phyloP scores from a whole-genome alignment of 2,329 filamentous ascomycete species.

The Rachicladosporium sp. region DNA sequence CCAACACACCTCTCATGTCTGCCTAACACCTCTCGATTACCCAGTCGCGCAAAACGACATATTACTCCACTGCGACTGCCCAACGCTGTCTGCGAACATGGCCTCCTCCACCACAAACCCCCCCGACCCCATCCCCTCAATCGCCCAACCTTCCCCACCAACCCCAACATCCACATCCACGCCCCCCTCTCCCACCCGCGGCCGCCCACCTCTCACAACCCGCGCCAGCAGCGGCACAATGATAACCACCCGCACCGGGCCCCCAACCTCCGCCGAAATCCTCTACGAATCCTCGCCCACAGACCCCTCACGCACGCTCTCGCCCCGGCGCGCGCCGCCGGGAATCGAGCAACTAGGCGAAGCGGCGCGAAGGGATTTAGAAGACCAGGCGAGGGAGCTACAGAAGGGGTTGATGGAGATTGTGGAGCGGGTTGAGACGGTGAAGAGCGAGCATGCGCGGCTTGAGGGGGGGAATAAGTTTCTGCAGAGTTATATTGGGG shows the following conservation, averaged over 20 bases:
- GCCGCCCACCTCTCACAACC: constrained; percentile 38
- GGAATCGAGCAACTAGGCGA: constrained; percentile 80
- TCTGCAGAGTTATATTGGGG: constrained; percentile 93
- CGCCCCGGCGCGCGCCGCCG: constrained; percentile 76
- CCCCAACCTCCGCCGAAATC: constrained; percentile 24
- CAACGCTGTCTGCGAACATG: too few species aligned
- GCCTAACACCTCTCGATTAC: too few species aligned
- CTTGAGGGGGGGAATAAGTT: constrained; percentile 96
- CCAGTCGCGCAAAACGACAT: too few species aligned
- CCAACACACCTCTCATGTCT: too few species aligned
- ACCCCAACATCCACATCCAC: too few species aligned
- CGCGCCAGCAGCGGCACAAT: constrained; percentile 70
- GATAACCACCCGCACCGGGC: constrained; percentile 58
- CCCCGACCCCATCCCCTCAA: too few species aligned
- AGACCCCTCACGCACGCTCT: constrained; percentile 79
- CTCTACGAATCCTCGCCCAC: constrained; percentile 38
- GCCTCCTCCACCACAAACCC: too few species aligned
- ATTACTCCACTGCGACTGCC: too few species aligned
- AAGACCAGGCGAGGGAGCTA: constrained; percentile 70
- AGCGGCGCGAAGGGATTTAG: constrained; percentile 56
- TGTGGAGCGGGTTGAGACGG: constrained; percentile 86
- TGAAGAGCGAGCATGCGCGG: constrained; percentile 90
- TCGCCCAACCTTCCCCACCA: too few species aligned
- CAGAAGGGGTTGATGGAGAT: constrained; percentile 83
- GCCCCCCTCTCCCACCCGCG: too few species aligned